phyloP scores from a whole-genome alignment of 371 early-diverging fungal species.

The Mucor racemosus region DNA sequence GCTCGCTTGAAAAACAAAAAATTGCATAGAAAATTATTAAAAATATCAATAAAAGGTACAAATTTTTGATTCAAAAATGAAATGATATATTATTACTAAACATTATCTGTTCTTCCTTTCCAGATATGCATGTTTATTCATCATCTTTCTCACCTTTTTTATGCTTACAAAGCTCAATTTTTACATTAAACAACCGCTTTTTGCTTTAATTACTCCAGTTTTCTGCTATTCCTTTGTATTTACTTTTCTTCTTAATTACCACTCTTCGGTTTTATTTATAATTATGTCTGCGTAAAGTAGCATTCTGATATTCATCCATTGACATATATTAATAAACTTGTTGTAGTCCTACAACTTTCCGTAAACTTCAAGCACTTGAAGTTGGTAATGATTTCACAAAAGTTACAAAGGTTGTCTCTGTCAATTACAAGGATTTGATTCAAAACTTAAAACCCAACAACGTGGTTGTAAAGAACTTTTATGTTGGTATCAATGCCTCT shows the following conservation, averaged over 20 bases:
- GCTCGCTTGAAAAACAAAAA: too few species aligned
- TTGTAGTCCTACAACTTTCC: slow-evolving; percentile 32
- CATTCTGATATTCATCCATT: neutral
- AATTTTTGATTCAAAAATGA: too few species aligned
- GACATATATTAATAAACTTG: neutral
- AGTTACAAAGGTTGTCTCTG: slow-evolving; percentile 38
- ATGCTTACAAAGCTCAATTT: slow-evolving; percentile 10
- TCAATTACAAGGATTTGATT: slow-evolving; percentile 31
- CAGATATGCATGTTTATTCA: neutral
- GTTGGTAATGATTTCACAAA: slow-evolving; percentile 45
- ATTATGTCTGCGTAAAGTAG: slow-evolving; percentile 8
- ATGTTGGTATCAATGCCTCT: slow-evolving; percentile 66
- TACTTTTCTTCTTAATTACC: neutral
- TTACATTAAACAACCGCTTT: neutral
- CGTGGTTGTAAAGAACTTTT: slow-evolving; percentile 49
- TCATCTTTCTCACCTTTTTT: slow-evolving; percentile 10
- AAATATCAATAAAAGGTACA: too few species aligned
- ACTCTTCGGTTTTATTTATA: neutral
- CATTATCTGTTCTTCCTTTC: neutral
- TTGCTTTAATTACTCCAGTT: neutral
- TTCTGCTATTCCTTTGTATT: neutral
- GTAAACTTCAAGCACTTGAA: slow-evolving; percentile 45
- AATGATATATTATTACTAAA: neutral
- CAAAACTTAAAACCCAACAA: slow-evolving; percentile 37
- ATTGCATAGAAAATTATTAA: too few species aligned